Conservation (phyloP, 2,329 filamentous ascomycete species). For the Ophioceras dolichostomum region DNA sequence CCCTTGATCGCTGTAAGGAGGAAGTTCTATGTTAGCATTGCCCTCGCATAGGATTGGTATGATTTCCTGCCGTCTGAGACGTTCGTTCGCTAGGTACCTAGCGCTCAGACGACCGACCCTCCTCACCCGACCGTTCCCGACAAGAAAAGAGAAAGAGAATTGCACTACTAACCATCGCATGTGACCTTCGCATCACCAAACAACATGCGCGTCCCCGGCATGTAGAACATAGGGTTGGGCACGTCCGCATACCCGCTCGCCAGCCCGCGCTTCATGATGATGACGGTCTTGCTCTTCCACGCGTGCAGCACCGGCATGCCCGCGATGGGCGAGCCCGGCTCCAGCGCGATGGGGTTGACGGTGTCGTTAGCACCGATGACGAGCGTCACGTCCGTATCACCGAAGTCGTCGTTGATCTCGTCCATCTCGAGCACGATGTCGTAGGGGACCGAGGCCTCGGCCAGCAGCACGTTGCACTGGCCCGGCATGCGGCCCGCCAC, state of each 20-base stretch:
- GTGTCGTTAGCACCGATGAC: slow-evolving; percentile 91
- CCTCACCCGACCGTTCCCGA: too few relatives aligned
- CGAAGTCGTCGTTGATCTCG: slow-evolving; percentile 88
- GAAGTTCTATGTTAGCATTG: not conserved
- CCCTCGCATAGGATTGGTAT: not conserved
- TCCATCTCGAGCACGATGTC: slow-evolving; percentile 94
- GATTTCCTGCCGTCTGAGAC: too few relatives aligned
- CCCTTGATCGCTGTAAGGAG: slow-evolving; percentile 17
- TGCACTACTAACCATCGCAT: slow-evolving; percentile 53
- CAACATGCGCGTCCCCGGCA: slow-evolving; percentile 80
- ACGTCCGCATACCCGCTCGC: slow-evolving; percentile 69
- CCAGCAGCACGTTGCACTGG: slow-evolving; percentile 82
- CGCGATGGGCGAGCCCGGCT: slow-evolving; percentile 72
- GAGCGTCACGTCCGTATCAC: slow-evolving; percentile 72
- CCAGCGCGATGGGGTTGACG: slow-evolving; percentile 79
- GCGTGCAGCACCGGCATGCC: slow-evolving; percentile 89
- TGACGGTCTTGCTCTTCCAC: slow-evolving; percentile 87
- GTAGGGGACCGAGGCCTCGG: slow-evolving; percentile 79
- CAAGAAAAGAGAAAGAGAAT: not conserved
- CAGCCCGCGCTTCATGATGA: slow-evolving; percentile 90
- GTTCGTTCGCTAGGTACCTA: not conserved
- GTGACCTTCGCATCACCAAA: slow-evolving; percentile 82
- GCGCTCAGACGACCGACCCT: too few relatives aligned
- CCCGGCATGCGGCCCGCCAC: slow-evolving; percentile 88
- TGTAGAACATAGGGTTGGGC: slow-evolving; percentile 20